phyloP scores from a whole-genome alignment of 176 grass and related monocot species.

The Musa schizocarpa region DNA sequence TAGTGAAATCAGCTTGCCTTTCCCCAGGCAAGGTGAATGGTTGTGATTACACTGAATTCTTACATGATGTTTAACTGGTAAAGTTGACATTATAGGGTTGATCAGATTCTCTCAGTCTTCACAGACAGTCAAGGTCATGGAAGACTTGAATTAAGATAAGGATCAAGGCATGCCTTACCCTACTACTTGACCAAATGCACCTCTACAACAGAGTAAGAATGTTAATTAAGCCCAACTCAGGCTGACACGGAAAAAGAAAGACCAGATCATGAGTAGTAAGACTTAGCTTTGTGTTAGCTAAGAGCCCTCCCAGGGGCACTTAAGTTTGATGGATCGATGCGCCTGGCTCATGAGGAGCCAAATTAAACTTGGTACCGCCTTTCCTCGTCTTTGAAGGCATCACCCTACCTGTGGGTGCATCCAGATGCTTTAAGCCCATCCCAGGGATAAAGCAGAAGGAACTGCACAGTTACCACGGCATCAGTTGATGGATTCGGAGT shows the following conservation, averaged over 20 bases:
- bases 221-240: background rate
- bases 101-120: too few species aligned
- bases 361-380: background rate
- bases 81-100: background rate
- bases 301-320: too few species aligned
- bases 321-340: background rate
- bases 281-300: too few species aligned
- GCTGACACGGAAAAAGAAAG: too few species aligned
- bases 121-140: too few species aligned
- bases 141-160: too few species aligned
- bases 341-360: background rate
- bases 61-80: background rate
- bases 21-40: conserved; percentile 6
- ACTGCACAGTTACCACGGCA: background rate
- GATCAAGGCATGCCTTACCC: too few species aligned
- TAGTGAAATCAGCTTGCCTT: background rate
- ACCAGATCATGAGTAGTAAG: too few species aligned
- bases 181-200: background rate
- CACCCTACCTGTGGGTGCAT: background rate
- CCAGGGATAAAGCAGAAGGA: background rate
- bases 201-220: background rate
- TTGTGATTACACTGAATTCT: background rate
- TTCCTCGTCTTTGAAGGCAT: background rate
- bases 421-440: conserved; percentile 1
- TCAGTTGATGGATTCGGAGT: background rate